Percentiles rank a stretch among this genome's conserved stretches.
These are phyloP conservation scores for Astrephomene gubernaculifera DNA, from an alignment of 139 green algal species.

Conservation along the genomic window DNA sequence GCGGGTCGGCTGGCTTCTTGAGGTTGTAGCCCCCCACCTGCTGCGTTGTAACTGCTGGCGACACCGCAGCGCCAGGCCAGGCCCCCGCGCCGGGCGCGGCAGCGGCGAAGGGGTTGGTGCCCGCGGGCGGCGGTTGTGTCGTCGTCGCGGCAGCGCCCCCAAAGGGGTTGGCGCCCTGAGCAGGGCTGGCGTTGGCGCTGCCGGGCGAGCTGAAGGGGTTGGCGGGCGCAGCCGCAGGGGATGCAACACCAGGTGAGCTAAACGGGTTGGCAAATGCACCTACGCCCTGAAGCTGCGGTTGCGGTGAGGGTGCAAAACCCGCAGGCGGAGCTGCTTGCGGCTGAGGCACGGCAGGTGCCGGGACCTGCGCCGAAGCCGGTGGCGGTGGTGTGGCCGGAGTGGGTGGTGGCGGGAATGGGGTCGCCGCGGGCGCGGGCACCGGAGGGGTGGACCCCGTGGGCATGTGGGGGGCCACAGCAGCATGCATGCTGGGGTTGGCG, in stretches of 20 bases:
- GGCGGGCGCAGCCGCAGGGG: neutral
- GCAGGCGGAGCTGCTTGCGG: neutral
- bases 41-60: neutral
- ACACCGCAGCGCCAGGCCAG: neutral
- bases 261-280: constrained; percentile 9
- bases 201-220: constrained; percentile 31
- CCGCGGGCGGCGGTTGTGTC: neutral
- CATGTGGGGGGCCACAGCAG: constrained; percentile 12
- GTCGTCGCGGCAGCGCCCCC: neutral
- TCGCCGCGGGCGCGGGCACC: neutral
- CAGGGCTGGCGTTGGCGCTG: neutral
- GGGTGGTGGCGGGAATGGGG: neutral
- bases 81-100: neutral
- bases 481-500: constrained; percentile 6
- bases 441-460: neutral
- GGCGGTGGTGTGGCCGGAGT: neutral
- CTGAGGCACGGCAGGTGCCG: neutral
- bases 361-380: neutral
- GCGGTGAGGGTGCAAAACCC: neutral
- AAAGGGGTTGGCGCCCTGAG: constrained; percentile 37
- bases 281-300: neutral
- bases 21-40: constrained; percentile 37
- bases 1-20: constrained; percentile 36
- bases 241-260: neutral
- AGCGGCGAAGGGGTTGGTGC: constrained; percentile 26